Percentiles rank a stretch among this genome's conserved stretches.
Evolutionary conservation across 2,329 filamentous ascomycete genomes (phyloP).

Genomic region (Aspergillus carbonarius): DNA sequence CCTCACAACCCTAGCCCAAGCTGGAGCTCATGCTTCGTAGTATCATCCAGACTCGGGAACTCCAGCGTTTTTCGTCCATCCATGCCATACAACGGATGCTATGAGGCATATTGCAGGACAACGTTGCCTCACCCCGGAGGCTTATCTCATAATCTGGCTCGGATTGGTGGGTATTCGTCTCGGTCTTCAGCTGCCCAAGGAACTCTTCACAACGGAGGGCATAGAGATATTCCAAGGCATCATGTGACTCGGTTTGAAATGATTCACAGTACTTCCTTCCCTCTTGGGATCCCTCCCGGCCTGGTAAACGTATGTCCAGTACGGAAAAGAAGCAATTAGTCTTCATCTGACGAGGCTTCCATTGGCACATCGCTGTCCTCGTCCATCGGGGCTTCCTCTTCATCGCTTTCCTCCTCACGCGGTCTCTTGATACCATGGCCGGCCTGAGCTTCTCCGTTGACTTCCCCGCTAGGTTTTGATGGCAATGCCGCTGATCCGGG

Average conservation of each 20-base stretch:
- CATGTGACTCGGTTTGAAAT: slow-evolving; percentile 16
- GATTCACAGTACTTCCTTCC: slow-evolving; percentile 3
- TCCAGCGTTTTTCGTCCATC: slow-evolving; percentile 88
- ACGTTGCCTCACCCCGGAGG: slow-evolving; percentile 46
- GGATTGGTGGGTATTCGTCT: slow-evolving; percentile 81
- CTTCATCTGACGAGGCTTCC: slow-evolving; percentile 72
- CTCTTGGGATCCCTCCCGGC: slow-evolving; percentile 7
- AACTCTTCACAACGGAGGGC: slow-evolving; percentile 49
- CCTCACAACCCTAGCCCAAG: slow-evolving; percentile 23
- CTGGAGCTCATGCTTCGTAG: slow-evolving; percentile 50
- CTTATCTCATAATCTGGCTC: slow-evolving; percentile 85
- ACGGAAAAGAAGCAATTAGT: slow-evolving; percentile 44
- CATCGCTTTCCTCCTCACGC: slow-evolving; percentile 63
- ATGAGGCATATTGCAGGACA: slow-evolving; percentile 62
- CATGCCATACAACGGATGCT: slow-evolving; percentile 81
- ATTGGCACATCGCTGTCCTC: slow-evolving; percentile 69
- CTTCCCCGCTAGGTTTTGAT: slow-evolving; percentile 51
- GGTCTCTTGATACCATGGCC: slow-evolving; percentile 65
- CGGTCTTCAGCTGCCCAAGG: slow-evolving; percentile 72
- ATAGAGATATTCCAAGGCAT: slow-evolving; percentile 21
- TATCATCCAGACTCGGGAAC: slow-evolving; percentile 79
- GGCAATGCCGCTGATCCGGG: slow-evolving; percentile 45
- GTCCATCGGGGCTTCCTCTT: slow-evolving; percentile 57
- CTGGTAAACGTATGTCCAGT: slow-evolving; percentile 2
- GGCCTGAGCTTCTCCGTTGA: slow-evolving; percentile 47